Evolutionary conservation across 805 yeast species (phyloP), one percentile per base, ranked within the genome.

Genomic region (Candida sphagnicola): DNA sequence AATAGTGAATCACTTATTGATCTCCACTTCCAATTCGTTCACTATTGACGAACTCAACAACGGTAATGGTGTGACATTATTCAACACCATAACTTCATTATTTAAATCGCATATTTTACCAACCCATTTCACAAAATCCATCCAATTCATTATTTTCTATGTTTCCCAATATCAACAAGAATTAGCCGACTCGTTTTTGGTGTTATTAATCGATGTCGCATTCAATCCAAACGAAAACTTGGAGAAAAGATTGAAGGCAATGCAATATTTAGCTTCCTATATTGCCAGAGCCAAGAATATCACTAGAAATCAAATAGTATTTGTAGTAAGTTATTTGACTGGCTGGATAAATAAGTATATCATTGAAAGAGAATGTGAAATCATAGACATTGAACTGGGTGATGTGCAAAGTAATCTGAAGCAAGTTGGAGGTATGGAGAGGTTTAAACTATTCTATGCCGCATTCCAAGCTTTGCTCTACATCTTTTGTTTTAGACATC

Each of bases 241-340:
- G 26, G 91, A 86, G 39, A 82, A 80, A 47, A 76, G 95, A 49
- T 78, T 88, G 47, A 90, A 90, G 65, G 85, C 96, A 2, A 75
- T 90, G 75, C 98, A 93, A 61, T 91, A 93, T 57, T 72, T 91
- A 39, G 82, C 96, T 1, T 87, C 96, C 2, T 91, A 81, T 54
- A 78, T 91, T 42, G 93, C 98, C 1, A 75, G 99, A 40, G 95
- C 95, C 8, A 78, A 80, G 46, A 75, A 77, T 30, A 67, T 91
- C 19, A 68, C 85, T 1, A 76, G 77, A 37, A 71, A 77, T 28
- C 97, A 91, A 60, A 72, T 93, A 15, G 72, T 82, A 5, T 85
- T 85, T 57, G 90, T 93, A 12, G 77, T 87, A n/a, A 77, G 86
- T 42, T 87, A 86, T 56, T 67, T 91, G 30, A 77, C 84, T 17